Conservation (phyloP, 768 basidiomycete genomes). For the Boletus coccyginus region DNA sequence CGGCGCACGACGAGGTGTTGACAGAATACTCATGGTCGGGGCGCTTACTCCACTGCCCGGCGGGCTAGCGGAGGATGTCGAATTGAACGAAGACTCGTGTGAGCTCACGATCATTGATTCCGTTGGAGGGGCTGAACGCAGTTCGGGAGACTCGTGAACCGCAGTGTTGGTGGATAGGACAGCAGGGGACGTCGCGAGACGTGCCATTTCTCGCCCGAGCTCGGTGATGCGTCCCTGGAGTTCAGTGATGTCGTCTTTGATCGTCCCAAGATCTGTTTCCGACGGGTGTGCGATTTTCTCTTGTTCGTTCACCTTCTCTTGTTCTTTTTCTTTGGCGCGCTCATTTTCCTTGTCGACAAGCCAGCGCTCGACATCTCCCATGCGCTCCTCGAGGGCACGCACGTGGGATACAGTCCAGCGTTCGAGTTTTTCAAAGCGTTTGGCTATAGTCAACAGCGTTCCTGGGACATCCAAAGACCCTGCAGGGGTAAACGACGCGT, state of each 20-base stretch:
- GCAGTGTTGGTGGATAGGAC: conserved; percentile 46
- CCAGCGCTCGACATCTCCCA: conserved; percentile 91
- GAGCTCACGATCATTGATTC: conserved; percentile 43
- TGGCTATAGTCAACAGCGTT: conserved; percentile 70
- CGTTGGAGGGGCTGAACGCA: conserved; percentile 44
- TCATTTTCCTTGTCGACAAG: conserved; percentile 81
- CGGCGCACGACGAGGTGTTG: conserved; percentile 32
- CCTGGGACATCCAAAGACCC: conserved; percentile 74
- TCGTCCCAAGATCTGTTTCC: conserved; percentile 44
- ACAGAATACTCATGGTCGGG: conserved; percentile 9
- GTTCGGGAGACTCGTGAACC: conserved; percentile 41
- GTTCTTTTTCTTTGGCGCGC: conserved; percentile 41
- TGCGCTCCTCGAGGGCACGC: conserved; percentile 84
- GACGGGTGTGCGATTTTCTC: conserved; percentile 15
- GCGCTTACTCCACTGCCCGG: conserved; percentile 12
- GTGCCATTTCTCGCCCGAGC: conserved; percentile 79
- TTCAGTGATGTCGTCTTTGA: conserved; percentile 69
- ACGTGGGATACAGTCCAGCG: conserved; percentile 89
- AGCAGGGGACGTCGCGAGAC: conserved; percentile 53
- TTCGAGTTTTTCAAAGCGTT: conserved; percentile 83
- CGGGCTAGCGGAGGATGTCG: conserved; percentile 14
- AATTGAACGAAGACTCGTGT: conserved; percentile 25
- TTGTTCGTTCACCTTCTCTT: conserved; percentile 11
- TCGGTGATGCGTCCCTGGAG: conserved; percentile 72
- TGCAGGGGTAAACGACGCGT: conserved; percentile 69